These are phyloP conservation scores for Pythium aquatile DNA, from an alignment of 352 stramenopile genomes.

Conservation along the genomic window DNA sequence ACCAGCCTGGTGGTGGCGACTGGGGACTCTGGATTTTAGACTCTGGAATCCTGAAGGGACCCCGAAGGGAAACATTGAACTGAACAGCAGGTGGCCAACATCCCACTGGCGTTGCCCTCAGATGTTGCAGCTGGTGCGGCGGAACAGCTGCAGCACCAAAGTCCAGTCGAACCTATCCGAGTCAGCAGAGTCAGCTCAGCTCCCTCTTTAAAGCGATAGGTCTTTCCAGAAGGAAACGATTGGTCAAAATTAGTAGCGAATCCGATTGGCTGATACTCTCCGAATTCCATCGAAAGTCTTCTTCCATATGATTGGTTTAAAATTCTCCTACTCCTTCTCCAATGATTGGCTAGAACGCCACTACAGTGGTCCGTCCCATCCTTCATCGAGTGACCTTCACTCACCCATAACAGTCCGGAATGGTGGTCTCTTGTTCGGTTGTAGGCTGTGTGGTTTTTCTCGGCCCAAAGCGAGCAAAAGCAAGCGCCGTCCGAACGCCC, in stretches of 20 bases:
- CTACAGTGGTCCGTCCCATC: constrained; percentile 3
- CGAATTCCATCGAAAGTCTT: background rate
- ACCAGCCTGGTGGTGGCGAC: too few relatives aligned
- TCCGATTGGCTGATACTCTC: constrained; percentile 17
- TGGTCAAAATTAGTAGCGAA: background rate
- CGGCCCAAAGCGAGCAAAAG: constrained; percentile 3
- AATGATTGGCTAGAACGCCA: constrained; percentile 4
- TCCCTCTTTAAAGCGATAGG: background rate
- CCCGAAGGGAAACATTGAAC: constrained; percentile 13
- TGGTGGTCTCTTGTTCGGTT: constrained; percentile 27
- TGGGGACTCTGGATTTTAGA: background rate
- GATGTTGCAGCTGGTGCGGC: constrained; percentile 15
- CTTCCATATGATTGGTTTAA: constrained; percentile 4
- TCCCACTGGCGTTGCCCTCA: background rate
- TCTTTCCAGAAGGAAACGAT: too few relatives aligned
- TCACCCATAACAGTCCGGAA: constrained; percentile 18
- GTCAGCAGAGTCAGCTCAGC: background rate
- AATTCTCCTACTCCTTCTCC: background rate
- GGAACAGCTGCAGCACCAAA: constrained; percentile 23
- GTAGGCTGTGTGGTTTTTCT: constrained; percentile 16
- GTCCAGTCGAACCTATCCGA: constrained; percentile 11
- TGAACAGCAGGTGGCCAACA: constrained; percentile 21
- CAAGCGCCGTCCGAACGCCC: constrained; percentile 7
- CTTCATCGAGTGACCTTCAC: constrained; percentile 21
- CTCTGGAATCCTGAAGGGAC: too few relatives aligned